Conservation (phyloP, 2,329 filamentous ascomycete genomes). For the Aspergillus udagawae region DNA sequence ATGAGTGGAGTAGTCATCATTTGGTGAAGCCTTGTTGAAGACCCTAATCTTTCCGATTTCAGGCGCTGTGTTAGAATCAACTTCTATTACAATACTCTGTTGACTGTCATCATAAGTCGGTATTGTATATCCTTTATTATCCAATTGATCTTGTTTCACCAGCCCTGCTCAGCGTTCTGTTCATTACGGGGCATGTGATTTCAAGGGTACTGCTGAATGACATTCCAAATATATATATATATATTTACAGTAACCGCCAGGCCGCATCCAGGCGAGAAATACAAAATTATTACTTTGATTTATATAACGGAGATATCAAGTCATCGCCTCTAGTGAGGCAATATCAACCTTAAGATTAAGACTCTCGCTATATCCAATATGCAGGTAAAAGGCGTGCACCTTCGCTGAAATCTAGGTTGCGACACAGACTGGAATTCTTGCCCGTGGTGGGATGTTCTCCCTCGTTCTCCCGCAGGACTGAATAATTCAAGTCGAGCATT, state of each 20-base stretch:
- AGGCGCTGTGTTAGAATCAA: background rate
- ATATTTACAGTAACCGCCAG: background rate
- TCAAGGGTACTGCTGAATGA: background rate
- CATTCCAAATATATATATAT: background rate
- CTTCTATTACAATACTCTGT: background rate
- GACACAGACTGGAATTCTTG: background rate
- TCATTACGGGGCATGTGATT: background rate
- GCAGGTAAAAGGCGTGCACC: background rate
- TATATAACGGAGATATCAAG: background rate
- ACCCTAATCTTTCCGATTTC: background rate
- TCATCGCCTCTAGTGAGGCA: background rate
- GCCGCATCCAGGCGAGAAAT: background rate
- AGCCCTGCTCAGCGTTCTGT: too few species aligned
- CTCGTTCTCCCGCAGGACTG: background rate
- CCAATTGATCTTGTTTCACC: too few species aligned
- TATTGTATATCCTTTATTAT: background rate
- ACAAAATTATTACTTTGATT: background rate
- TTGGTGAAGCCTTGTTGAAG: background rate
- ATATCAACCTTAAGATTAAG: background rate
- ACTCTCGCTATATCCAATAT: background rate
- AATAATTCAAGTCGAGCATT: background rate
- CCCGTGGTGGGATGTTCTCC: background rate
- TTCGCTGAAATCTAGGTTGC: background rate
- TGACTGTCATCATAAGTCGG: background rate
- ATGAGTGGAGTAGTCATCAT: background rate